Evolutionary conservation across 1,139 yeast species (phyloP).

Genomic region (Taphrina wiesneri): DNA sequence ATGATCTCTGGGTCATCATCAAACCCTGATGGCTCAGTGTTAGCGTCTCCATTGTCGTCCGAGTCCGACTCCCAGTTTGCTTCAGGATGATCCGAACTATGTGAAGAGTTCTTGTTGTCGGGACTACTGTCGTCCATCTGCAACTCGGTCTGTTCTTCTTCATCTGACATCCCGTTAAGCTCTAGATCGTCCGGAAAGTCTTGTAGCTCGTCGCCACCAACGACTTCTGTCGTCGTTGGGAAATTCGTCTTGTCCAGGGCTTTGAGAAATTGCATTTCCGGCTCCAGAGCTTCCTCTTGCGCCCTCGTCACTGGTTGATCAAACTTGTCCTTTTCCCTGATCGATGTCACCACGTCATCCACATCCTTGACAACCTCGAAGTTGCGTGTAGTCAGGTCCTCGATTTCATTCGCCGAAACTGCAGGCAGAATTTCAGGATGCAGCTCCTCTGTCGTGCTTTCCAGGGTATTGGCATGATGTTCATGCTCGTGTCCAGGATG

Average conservation of each 20-base stretch:
- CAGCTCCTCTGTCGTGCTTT: neutral
- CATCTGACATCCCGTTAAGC: neutral
- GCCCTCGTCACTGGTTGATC: neutral
- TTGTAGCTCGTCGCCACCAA: neutral
- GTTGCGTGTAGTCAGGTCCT: neutral
- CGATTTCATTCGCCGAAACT: neutral
- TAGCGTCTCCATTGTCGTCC: neutral
- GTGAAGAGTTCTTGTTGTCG: neutral
- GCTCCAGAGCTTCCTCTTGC: neutral
- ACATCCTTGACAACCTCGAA: neutral
- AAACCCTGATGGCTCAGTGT: neutral
- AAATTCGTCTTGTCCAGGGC: neutral
- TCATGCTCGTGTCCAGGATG: conserved; percentile 6
- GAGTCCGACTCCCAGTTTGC: neutral
- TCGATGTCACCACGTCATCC: neutral
- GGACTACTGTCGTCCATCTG: neutral
- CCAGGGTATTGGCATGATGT: conserved; percentile 1
- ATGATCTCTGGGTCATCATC: neutral
- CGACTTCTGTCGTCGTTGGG: neutral
- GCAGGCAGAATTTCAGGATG: neutral
- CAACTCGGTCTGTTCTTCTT: neutral
- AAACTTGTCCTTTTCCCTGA: neutral
- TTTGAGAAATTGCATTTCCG: neutral
- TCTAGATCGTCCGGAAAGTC: conserved; percentile 7
- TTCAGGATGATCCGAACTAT: neutral